Evolutionary conservation across 768 basidiomycete species (phyloP).

Genomic region (Agrocybe praecox): DNA sequence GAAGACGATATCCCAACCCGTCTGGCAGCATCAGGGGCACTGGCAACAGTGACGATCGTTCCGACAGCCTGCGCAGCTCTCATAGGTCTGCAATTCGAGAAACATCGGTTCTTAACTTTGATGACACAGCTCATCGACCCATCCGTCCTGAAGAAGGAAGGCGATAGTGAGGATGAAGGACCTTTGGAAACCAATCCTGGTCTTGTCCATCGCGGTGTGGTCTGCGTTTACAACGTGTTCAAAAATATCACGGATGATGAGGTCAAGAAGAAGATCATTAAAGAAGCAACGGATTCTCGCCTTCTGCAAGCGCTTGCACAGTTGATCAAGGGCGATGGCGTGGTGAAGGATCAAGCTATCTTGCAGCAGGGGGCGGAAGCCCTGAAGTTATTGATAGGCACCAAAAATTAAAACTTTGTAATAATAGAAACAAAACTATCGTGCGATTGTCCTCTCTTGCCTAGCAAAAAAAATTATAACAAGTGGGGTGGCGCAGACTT

Average conservation of each 20-base stretch:
- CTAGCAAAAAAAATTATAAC: too few relatives aligned
- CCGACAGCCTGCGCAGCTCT: slow-evolving; percentile 61
- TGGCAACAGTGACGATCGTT: slow-evolving; percentile 77
- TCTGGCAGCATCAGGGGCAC: slow-evolving; percentile 87
- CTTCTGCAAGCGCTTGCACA: slow-evolving; percentile 50
- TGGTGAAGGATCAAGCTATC: slow-evolving; percentile 17
- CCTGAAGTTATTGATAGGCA: slow-evolving; percentile 13
- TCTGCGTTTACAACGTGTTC: slow-evolving; percentile 71
- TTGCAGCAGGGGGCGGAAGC: slow-evolving; percentile 20
- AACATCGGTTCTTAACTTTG: slow-evolving; percentile 63
- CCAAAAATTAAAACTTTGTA: not conserved
- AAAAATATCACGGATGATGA: slow-evolving; percentile 42
- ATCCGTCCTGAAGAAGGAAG: slow-evolving; percentile 30
- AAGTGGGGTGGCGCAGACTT: too few relatives aligned
- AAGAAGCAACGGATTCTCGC: slow-evolving; percentile 55
- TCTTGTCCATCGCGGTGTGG: slow-evolving; percentile 75
- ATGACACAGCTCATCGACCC: slow-evolving; percentile 73
- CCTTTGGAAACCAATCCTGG: slow-evolving; percentile 51
- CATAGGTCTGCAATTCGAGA: slow-evolving; percentile 65
- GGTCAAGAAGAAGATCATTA: slow-evolving; percentile 43
- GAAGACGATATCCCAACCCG: slow-evolving; percentile 85
- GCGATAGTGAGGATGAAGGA: slow-evolving; percentile 31
- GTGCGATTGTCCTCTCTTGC: too few relatives aligned
- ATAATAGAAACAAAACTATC: not conserved
- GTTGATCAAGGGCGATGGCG: slow-evolving; percentile 19